A percentile compares a stretch with the other conserved stretches of the same genome.
Evolutionary conservation across 495 filamentous ascomycete species (phyloP).

Genomic region (Hypoxylon rickii): DNA sequence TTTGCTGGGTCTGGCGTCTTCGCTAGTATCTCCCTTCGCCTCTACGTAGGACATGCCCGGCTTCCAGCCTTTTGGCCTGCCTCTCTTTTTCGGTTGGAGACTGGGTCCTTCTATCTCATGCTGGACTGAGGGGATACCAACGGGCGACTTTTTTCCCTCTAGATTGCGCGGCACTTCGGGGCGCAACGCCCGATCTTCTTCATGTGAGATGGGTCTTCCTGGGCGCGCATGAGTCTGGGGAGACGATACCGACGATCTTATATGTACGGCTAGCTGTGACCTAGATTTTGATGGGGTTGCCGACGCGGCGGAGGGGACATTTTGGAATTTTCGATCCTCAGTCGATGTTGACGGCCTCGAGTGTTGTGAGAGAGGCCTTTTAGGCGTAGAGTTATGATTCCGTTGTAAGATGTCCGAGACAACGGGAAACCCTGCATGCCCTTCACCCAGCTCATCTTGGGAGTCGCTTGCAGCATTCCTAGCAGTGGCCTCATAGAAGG

Average conservation of each 20-base stretch:
- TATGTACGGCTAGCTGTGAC: conserved; percentile 33
- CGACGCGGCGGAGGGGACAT: background rate
- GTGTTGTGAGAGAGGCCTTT: conserved; percentile 7
- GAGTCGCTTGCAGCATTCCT: background rate
- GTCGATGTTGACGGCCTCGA: conserved; percentile 2
- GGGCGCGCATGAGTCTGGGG: conserved; percentile 5
- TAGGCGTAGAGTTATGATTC: conserved; percentile 1
- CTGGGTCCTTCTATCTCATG: background rate
- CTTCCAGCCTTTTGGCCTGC: conserved; percentile 38
- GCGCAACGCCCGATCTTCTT: background rate
- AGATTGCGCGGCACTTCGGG: background rate
- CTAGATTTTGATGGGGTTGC: conserved; percentile 9
- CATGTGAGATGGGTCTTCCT: background rate
- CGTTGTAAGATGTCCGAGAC: conserved; percentile 25
- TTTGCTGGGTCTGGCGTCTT: conserved; percentile 3
- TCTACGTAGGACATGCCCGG: conserved; percentile 20
- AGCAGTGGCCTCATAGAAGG: background rate
- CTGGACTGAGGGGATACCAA: background rate
- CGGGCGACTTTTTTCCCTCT: background rate
- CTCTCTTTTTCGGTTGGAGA: conserved; percentile 29
- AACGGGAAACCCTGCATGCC: conserved; percentile 10
- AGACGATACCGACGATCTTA: conserved; percentile 34
- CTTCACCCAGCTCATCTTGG: conserved; percentile 10
- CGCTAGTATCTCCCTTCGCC: conserved; percentile 3
- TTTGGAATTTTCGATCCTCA: conserved; percentile 3